Base-by-base conservation (phyloP, 2,329 filamentous ascomycete genomes). In the Ustulina deusta region DNA sequence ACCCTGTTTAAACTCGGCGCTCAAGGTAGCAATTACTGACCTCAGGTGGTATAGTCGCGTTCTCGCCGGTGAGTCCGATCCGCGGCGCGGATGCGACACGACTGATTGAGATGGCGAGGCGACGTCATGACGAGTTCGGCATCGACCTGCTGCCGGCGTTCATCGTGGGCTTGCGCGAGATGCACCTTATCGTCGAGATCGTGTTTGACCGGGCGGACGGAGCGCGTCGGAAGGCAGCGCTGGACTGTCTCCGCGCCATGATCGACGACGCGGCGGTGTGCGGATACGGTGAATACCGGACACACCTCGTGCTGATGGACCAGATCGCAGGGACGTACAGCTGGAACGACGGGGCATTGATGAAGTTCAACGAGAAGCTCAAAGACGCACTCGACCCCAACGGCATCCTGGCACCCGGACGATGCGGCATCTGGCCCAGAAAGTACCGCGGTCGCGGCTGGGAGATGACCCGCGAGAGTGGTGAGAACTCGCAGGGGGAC, bases 41-140 rank as follows among this genome's bases (percentile, higher is more conserved):
- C 3, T 27, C 3, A 27, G 22, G 22, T 42, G 1, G 29, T 56
- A 6, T 20, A 56, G 54, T 83, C 11, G 79, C 78, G 6, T 83
- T 83, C 73, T 81, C 79, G 34, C 82, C 82, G n/a, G 79, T 84
- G n/a, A 79, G 77, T 36, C 80, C 80, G 9, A 82, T 84, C 65
- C 77, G 78, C 17, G 81, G 81, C 3, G 69, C 74, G 1, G 82
- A 84, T 61, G 83, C 82, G 3, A 77, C 73, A 15, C 75, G 71
- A 56, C 74, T 83, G 60, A 83, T 79, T 67, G 73, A 73, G 13
- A 70, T 80, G 6, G 79, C 79, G 13, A 77, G 78, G 64, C 61
- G 65, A 51, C 70, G 77, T 25, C 79, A 79, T 63, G 73, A 75
- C 22, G 72, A 80, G 65, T 76, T 77, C 54, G 79, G 78, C 9